These are phyloP conservation scores for Metschnikowia bowlesiae DNA, from an alignment of 805 yeast genomes.

Conservation along the genomic window DNA sequence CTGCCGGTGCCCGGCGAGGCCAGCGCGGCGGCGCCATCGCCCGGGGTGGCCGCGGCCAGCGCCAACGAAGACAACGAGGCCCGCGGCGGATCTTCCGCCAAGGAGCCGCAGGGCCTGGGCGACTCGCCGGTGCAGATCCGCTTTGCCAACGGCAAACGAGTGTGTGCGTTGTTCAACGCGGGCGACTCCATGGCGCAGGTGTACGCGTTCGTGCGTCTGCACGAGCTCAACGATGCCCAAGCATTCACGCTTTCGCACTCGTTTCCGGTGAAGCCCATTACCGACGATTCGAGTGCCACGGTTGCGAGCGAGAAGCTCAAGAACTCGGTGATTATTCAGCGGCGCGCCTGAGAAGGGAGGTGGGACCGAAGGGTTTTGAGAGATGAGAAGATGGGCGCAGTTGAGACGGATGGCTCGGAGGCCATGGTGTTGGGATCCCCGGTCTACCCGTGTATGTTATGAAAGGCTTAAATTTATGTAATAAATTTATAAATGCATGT, in stretches of 20 bases:
- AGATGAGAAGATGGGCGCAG: not conserved
- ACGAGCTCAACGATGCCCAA: constrained; percentile 40
- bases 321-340: constrained; percentile 86
- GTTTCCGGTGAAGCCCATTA: constrained; percentile 75
- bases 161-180: constrained; percentile 59
- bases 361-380: not conserved
- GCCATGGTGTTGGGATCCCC: too few relatives aligned
- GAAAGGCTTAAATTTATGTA: too few relatives aligned
- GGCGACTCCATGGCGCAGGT: constrained; percentile 60
- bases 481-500: too few relatives aligned
- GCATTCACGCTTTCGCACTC: constrained; percentile 67
- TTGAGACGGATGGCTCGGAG: too few relatives aligned
- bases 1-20: constrained; percentile 79
- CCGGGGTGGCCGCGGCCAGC: not conserved
- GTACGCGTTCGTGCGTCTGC: constrained; percentile 59
- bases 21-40: too few relatives aligned
- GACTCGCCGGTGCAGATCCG: constrained; percentile 78
- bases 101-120: constrained; percentile 37
- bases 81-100: not conserved
- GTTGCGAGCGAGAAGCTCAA: constrained; percentile 72
- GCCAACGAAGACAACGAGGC: constrained; percentile 13
- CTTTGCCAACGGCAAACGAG: constrained; percentile 74
- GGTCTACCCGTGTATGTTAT: too few relatives aligned
- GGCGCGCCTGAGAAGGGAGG: constrained; percentile 49
- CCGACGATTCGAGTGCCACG: constrained; percentile 45